Base-by-base conservation (phyloP, 2,329 filamentous ascomycete genomes). In the Penicillium sp. region DNA sequence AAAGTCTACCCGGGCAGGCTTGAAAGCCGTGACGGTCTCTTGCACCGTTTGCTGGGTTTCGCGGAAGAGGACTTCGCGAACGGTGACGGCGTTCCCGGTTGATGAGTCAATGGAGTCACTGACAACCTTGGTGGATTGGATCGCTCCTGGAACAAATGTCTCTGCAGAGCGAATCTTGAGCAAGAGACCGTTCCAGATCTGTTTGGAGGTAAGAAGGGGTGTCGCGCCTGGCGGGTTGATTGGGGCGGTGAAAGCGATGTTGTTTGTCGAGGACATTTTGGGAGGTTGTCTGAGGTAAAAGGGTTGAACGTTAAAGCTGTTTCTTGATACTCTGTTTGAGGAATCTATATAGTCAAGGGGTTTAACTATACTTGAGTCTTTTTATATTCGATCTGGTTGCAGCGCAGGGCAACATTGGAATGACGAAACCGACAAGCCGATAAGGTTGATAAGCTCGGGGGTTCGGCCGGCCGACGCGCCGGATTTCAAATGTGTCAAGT, bases 221-320 rank as follows among this genome's bases (percentile, higher is more conserved):
- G 56, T 61, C 7, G 59, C 57, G 1, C 63, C 65, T 2, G 68
- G 45, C 38, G 72, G 69, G 53, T 76, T 76, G 59, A 76, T 67
- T 2, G 67, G 66, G 2, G 69, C 65, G 8, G 72, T 75, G 63
- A 67, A 74, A 39, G 72, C 71, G 55, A 73, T 48, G 58, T 73
- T 67, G 59, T 71, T 71, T 19, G 68, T 35, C n/a, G 61, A 50
- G 14, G 53, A 38, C 61, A 64, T 63, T 30, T n/a, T 60, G 41
- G 7, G 13, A n/a, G 34, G 13, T n/a, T 35, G 36, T 29, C 14
- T 14, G n/a, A n/a, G 16, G 4, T 10, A 40, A 9, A 11, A 18
- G 7, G 7, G 3, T 29, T 4, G 14, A 18, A 27, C 2, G 14
- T n/a, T 27, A 16, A 7, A 7, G 3, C 13, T 18, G 19, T n/a